Conservation (phyloP, 805 yeast genomes). For the Teunomyces lycoperdinae region DNA sequence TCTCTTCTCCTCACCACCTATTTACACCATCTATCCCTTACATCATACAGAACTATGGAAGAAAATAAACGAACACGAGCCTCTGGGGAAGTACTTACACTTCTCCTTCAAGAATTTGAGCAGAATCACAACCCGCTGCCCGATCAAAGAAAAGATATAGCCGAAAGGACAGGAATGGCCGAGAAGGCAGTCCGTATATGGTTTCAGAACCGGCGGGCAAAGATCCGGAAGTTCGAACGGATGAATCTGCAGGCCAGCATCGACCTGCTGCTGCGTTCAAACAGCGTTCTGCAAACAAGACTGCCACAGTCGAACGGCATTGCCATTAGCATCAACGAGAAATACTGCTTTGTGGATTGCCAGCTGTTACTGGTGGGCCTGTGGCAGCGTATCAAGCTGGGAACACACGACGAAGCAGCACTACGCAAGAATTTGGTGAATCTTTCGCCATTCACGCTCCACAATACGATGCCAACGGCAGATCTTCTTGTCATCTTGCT, state of each 20-base stretch:
- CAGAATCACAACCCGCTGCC: conserved; percentile 75
- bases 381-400: conserved; percentile 77
- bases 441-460: conserved; percentile 64
- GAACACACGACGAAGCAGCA: conserved; percentile 42
- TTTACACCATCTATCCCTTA: too few species aligned
- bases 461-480: conserved; percentile 61
- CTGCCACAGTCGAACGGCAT: conserved; percentile 1
- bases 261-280: conserved; percentile 9
- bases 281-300: conserved; percentile 1
- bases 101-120: conserved; percentile 65
- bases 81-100: conserved; percentile 74
- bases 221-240: conserved; percentile 64
- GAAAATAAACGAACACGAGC: conserved; percentile 60
- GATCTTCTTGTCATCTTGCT: conserved; percentile 71
- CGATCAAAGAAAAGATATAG: conserved; percentile 63
- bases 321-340: conserved; percentile 45
- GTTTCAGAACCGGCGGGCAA: conserved; percentile 89
- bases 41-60: background rate
- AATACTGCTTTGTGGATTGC: conserved; percentile 67
- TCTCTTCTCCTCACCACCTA: too few species aligned
- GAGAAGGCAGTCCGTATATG: conserved; percentile 89
- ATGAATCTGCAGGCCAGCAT: conserved; percentile 20
- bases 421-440: conserved; percentile 51
- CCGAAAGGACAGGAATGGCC: conserved; percentile 73
- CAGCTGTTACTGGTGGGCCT: conserved; percentile 69